Evolutionary conservation across 2,329 filamentous ascomycete species (phyloP), one percentile per base, ranked within the genome.

Genomic region (Colletotrichum kahawae): DNA sequence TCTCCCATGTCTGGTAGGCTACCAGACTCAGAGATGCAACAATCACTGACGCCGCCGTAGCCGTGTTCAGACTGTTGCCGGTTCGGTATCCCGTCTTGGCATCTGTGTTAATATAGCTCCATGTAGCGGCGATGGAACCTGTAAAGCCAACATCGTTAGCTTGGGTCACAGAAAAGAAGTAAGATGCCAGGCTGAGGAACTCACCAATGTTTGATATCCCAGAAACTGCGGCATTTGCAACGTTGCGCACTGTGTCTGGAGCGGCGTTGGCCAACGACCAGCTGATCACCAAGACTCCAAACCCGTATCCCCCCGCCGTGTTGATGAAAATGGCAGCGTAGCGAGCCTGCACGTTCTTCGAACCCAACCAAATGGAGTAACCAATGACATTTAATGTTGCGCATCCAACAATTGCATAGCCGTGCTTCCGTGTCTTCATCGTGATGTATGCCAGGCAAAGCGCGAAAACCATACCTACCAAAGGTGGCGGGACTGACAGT

Each of bases 281-380:
- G n/a, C 79, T 76, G 14, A 80, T 73, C 27, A 80, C 75, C 59
- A 81, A 71, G 3, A 73, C 70, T 5, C 79, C 79, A 43, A 78
- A 80, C 43, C 78, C 78, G 38, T 77, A 81, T 0, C 79, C 79
- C 5, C 79, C 79, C 10, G 78, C 79, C 7, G 79, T 81, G 59
- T 81, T 81, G 62, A 81, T 71, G 65, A 81, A 81, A n/a, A 80
- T 79, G 12, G 79, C 79, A 6, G 79, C 79, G 33, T 78, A 81
- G 2, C 79, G 77, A 8, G 78, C 79, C n/a, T 79, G 77, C 5
- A 64, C 69, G 12, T 80, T 77, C 5, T 74, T 78, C 6, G 79
- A 80, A 12, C 72, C 77, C n/a, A 81, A 60, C 79, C 79, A 80
- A 27, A 81, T 80, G 0, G 79, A 79, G 54, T 81, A 81, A 3